A percentile compares a stretch with the other conserved stretches of the same genome.
Evolutionary conservation across 75 land plant genomes (phyloP).

Genomic region (Picea sitchensis): DNA sequence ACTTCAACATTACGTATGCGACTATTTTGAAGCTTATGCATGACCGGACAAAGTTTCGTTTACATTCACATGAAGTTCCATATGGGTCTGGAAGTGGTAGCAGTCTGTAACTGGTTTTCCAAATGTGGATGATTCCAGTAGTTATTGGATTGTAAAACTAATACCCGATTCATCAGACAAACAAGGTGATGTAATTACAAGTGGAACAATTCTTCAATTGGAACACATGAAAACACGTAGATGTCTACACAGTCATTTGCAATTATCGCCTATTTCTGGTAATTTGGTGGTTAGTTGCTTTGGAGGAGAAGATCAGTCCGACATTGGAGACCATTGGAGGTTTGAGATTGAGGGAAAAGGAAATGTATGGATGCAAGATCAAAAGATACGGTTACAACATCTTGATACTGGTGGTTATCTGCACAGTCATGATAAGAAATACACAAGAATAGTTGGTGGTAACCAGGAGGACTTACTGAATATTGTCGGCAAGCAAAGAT

Average conservation of each 20-base stretch:
- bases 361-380: slow-evolving; percentile 78
- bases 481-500: too few species aligned
- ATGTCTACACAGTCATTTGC: slow-evolving; percentile 95
- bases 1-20: slow-evolving; percentile 85
- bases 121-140: slow-evolving; percentile 78
- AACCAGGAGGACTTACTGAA: too few species aligned
- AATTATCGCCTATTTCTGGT: slow-evolving; percentile 86
- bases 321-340: slow-evolving; percentile 93
- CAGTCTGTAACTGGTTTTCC: slow-evolving; percentile 90
- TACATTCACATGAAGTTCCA: slow-evolving; percentile 94
- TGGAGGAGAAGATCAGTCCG: slow-evolving; percentile 72
- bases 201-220: slow-evolving; percentile 58
- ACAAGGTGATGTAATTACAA: slow-evolving; percentile 71
- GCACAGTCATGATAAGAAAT: too few species aligned
- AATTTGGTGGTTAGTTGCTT: slow-evolving; percentile 94
- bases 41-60: slow-evolving; percentile 67
- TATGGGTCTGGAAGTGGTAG: slow-evolving; percentile 97
- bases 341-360: slow-evolving; percentile 89
- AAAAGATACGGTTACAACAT: slow-evolving; percentile 75
- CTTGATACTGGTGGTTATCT: slow-evolving; percentile 77
- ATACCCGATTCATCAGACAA: slow-evolving; percentile 53
- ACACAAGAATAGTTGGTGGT: too few species aligned
- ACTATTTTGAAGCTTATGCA: slow-evolving; percentile 79
- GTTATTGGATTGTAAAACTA: slow-evolving; percentile 83
- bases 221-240: slow-evolving; percentile 87